Evolutionary conservation across 768 basidiomycete species (phyloP), one percentile per base, ranked within the genome.

Genomic region (Lactarius evosmus): DNA sequence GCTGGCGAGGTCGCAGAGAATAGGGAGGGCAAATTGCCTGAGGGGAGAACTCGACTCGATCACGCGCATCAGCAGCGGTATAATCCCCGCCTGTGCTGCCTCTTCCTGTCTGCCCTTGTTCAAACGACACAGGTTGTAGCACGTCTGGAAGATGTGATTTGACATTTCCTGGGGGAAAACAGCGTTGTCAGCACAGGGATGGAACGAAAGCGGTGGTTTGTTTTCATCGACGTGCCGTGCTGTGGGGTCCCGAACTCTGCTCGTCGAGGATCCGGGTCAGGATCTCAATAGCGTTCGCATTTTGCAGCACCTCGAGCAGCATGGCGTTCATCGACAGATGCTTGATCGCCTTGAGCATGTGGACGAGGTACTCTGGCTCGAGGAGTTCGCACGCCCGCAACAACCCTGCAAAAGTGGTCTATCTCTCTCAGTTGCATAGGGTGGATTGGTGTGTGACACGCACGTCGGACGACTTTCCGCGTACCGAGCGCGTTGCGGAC

Each of bases 71-170:
- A 99, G 82, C 69, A 91, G 85, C 3, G 97, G 95, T 29, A 99
- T 87, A 62, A 97, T 93, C 12, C 95, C 96, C 8, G 93, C 93
- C 71, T 95, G 89, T 1, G 95, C 96, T 14, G 97, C 95, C 74
- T 98, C 97, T 75, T 98, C 97, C 74, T 98, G 96, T 56, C 97
- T 81, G 2, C 86, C 84, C 75, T 97, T 97, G 76, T 95, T 95
- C 64, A 99, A 78, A 7, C 95, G 86, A 73, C 95, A 98, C 19
- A 99, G 87, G 69, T 96, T 96, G 79, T 93, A 98, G 71, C 95
- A 93, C 2, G 95, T 94, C 75, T 97, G 95, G 82, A 98, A 95
- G 64, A 97, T 86, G 70, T 98, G 94, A 67, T 98, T 98, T 56
- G 93, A 89, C 75, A 98, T 91, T 83, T 99, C 96, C 93, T 98